Percentiles rank a stretch among this genome's conserved stretches.
Evolutionary conservation across 352 stramenopile species (phyloP).

Genomic region (Phytopythium mirpurense): DNA sequence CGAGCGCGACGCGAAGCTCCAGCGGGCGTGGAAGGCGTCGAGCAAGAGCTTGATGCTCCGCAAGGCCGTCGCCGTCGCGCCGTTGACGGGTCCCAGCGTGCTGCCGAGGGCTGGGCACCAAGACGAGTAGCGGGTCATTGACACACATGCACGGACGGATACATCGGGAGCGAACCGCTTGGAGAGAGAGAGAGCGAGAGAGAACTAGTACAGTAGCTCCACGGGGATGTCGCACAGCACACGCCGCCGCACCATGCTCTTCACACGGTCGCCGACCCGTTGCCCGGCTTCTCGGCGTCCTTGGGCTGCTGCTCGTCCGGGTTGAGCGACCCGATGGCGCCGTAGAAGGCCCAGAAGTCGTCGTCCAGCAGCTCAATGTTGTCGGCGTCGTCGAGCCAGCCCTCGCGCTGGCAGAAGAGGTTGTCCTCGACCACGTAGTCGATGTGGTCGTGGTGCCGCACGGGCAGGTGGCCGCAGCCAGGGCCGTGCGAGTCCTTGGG

Average conservation of each 20-base stretch:
- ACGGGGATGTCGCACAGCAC: too few relatives aligned
- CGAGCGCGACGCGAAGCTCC: neutral
- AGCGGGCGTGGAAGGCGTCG: too few relatives aligned
- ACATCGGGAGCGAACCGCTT: too few relatives aligned
- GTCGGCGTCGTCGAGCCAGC: slow-evolving; percentile 45
- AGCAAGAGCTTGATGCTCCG: neutral
- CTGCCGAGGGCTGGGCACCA: too few relatives aligned
- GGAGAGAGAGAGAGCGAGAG: too few relatives aligned
- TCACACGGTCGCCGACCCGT: neutral
- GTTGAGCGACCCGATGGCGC: slow-evolving; percentile 56
- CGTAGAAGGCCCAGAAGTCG: slow-evolving; percentile 84
- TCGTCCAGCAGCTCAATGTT: slow-evolving; percentile 65
- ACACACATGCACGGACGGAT: too few relatives aligned
- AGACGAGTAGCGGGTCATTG: too few relatives aligned
- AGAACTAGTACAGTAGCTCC: too few relatives aligned
- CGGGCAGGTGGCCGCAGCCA: slow-evolving; percentile 62
- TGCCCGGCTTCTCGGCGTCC: neutral
- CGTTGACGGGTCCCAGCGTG: too few relatives aligned
- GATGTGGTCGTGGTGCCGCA: slow-evolving; percentile 77
- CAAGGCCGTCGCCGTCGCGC: neutral
- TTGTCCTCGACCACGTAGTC: slow-evolving; percentile 83
- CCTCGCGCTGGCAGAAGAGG: slow-evolving; percentile 64
- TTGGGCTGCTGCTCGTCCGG: slow-evolving; percentile 15
- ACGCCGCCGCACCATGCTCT: too few relatives aligned
- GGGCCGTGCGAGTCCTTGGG: slow-evolving; percentile 48